These are phyloP conservation scores for Phytophthora fragariae DNA, from an alignment of 352 stramenopile species.

Conservation along the genomic window DNA sequence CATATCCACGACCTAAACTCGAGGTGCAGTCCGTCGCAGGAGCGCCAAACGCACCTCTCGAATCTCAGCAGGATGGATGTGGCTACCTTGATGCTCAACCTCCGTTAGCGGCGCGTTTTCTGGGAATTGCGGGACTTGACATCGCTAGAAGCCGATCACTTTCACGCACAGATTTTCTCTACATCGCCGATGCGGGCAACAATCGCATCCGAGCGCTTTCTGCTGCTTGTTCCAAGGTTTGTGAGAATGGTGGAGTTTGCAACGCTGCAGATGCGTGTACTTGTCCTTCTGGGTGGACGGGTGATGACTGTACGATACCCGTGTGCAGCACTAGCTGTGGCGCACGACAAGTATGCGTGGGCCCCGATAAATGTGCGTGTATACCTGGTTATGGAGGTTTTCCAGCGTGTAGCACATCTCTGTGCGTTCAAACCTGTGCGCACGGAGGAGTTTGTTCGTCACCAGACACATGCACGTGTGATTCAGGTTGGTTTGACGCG, in stretches of 20 bases:
- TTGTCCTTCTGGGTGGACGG: constrained; percentile 90
- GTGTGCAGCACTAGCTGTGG: constrained; percentile 63
- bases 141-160: constrained; percentile 39
- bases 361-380: constrained; percentile 92
- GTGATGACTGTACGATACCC: constrained; percentile 90
- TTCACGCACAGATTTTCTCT: constrained; percentile 73
- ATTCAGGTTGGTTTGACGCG: constrained; percentile 94
- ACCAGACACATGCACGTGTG: constrained; percentile 94
- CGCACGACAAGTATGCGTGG: constrained; percentile 90
- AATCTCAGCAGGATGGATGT: constrained; percentile 85
- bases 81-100: constrained; percentile 89
- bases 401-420: constrained; percentile 73
- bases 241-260: constrained; percentile 95
- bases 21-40: constrained; percentile 94
- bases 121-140: constrained; percentile 45
- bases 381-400: constrained; percentile 91
- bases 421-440: constrained; percentile 92
- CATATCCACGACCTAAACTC: constrained; percentile 60
- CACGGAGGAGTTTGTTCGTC: constrained; percentile 90
- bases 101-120: constrained; percentile 79
- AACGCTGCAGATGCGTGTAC: constrained; percentile 86
- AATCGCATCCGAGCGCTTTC: constrained; percentile 93
- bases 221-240: constrained; percentile 92
- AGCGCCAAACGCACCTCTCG: constrained; percentile 79
- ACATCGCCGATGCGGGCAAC: constrained; percentile 94